Conservation (phyloP, 129 eudicot species). For the Silybum marianum region DNA sequence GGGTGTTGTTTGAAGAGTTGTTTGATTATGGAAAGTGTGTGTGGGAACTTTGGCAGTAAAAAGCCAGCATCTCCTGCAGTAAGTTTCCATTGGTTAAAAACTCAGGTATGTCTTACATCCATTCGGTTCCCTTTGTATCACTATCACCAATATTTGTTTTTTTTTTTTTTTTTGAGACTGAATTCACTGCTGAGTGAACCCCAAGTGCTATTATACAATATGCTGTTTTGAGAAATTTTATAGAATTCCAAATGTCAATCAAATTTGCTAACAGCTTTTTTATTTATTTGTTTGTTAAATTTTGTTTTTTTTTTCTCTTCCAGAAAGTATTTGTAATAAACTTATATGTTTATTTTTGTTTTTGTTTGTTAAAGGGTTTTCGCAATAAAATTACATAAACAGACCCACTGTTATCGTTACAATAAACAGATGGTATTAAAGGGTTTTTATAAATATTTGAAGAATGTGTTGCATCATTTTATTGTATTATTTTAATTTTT, state of each 20-base stretch:
- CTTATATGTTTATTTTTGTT: neutral
- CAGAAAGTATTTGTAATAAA: neutral
- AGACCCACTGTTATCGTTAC: neutral
- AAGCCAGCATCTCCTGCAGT: conserved; percentile 20
- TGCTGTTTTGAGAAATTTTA: conserved; percentile 13
- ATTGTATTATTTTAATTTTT: too few relatives aligned
- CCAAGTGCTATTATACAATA: neutral
- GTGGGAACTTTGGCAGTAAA: conserved; percentile 23
- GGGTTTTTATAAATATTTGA: neutral
- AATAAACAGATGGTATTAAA: neutral
- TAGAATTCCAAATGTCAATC: neutral
- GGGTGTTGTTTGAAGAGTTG: conserved; percentile 36
- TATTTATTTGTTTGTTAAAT: neutral
- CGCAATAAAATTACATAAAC: neutral
- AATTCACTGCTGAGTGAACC: neutral
- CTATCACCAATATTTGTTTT: conserved; percentile 17
- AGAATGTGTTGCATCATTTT: neutral
- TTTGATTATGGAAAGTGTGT: conserved; percentile 34
- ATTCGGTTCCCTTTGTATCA: conserved; percentile 9
- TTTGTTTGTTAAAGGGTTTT: neutral
- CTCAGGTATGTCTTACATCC: conserved; percentile 15
- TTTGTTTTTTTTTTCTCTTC: neutral
- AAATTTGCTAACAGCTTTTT: conserved; percentile 1
- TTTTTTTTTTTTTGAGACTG: conserved; percentile 6
- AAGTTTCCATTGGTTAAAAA: conserved; percentile 18